A percentile compares a stretch with the other conserved stretches of the same genome.
Conservation (phyloP, 2,329 filamentous ascomycete genomes). For the Colletotrichum destructivum region DNA sequence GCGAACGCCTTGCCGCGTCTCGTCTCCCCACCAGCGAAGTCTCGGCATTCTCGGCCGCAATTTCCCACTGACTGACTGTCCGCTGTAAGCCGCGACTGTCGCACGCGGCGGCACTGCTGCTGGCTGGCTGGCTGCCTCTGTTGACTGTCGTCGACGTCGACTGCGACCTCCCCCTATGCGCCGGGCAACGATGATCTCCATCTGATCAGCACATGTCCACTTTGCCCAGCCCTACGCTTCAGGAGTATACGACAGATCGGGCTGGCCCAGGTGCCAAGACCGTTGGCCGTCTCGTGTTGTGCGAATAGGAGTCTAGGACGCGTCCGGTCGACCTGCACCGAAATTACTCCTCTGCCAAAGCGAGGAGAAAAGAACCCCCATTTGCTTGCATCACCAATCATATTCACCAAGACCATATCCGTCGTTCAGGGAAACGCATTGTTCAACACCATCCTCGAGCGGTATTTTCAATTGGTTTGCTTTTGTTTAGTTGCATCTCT, state of each 20-base stretch:
- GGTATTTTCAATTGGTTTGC: neutral
- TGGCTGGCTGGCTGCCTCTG: neutral
- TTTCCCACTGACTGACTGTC: neutral
- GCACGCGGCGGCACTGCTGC: constrained; percentile 11
- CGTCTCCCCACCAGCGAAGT: constrained; percentile 2
- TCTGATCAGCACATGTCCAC: neutral
- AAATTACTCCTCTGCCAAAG: constrained; percentile 9
- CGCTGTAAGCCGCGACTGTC: neutral
- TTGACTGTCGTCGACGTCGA: neutral
- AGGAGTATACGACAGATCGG: neutral
- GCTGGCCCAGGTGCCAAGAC: constrained; percentile 23
- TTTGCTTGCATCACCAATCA: constrained; percentile 14
- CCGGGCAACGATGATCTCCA: neutral
- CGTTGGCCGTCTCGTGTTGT: constrained; percentile 13
- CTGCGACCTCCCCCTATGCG: neutral
- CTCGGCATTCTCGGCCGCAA: constrained; percentile 25
- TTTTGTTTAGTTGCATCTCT: constrained; percentile 10
- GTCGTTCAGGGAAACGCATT: neutral
- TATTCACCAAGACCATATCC: no score
- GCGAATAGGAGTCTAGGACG: constrained; percentile 1
- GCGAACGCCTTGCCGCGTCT: neutral
- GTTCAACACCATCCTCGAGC: neutral
- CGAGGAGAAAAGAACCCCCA: constrained; percentile 6
- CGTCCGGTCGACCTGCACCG: constrained; percentile 17
- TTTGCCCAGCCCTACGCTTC: constrained; percentile 7